These are phyloP conservation scores for Persicaria tinctoria DNA, from an alignment of 148 eudicot genomes.

Conservation along the genomic window DNA sequence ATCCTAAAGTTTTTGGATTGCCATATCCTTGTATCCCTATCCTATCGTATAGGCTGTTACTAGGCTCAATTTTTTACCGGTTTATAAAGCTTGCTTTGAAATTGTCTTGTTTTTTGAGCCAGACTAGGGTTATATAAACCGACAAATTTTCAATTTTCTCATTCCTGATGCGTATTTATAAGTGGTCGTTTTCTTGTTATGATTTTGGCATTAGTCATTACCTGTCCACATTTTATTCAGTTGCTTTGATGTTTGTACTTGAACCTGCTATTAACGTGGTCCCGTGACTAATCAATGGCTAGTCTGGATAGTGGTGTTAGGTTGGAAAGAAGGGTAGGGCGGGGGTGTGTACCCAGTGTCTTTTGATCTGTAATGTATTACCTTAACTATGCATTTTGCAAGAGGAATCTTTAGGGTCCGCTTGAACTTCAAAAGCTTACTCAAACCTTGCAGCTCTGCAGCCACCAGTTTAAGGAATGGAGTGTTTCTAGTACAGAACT, in stretches of 20 bases:
- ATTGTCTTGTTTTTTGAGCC: not conserved
- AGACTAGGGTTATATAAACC: constrained; percentile 1
- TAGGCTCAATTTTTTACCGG: not conserved
- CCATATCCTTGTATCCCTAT: no score
- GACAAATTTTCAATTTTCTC: constrained; percentile 1
- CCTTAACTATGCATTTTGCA: not conserved
- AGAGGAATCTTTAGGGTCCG: not conserved
- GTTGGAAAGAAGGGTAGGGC: not conserved
- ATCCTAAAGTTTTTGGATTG: no score
- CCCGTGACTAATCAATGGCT: not conserved
- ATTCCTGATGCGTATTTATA: not conserved
- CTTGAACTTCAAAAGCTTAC: not conserved
- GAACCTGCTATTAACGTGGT: not conserved
- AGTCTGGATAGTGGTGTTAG: not conserved
- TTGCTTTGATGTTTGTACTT: not conserved
- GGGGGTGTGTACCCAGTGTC: not conserved
- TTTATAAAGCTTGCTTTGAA: not conserved
- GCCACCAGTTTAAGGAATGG: not conserved
- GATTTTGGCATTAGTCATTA: not conserved
- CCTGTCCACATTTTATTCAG: constrained; percentile 1
- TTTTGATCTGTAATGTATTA: not conserved
- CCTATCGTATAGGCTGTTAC: no score
- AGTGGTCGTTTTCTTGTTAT: not conserved
- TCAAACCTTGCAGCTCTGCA: no score
- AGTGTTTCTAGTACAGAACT: not conserved